Evolutionary conservation across 1,139 yeast genomes (phyloP).

Genomic region (Yamadazyma mexicana): DNA sequence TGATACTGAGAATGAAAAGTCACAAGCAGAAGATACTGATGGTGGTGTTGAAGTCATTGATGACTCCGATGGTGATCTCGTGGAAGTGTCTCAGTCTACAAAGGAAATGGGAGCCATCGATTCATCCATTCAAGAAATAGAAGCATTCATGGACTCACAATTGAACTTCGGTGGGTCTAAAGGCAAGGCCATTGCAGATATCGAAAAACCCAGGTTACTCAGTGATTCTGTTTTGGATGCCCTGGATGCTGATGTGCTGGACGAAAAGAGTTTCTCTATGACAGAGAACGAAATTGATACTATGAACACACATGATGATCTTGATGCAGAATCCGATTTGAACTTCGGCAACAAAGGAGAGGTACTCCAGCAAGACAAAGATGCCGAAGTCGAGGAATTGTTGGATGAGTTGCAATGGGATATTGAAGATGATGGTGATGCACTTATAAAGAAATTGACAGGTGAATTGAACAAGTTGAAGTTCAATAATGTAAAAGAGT

Average conservation of each 20-base stretch:
- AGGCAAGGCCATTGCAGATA: neutral
- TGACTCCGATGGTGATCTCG: slow-evolving; percentile 11
- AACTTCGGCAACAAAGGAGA: slow-evolving; percentile 21
- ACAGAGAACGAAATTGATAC: slow-evolving; percentile 15
- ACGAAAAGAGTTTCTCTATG: slow-evolving; percentile 15
- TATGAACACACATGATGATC: slow-evolving; percentile 10
- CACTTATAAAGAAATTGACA: slow-evolving; percentile 55
- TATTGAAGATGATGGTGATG: slow-evolving; percentile 59
- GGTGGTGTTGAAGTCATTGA: slow-evolving; percentile 6
- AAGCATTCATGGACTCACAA: slow-evolving; percentile 41
- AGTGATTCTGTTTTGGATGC: slow-evolving; percentile 13
- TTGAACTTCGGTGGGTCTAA: slow-evolving; percentile 20
- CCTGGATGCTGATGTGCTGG: slow-evolving; percentile 17
- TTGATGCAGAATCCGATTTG: slow-evolving; percentile 18
- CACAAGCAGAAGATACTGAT: slow-evolving; percentile 22
- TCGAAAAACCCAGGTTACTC: neutral
- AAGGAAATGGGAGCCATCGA: slow-evolving; percentile 16
- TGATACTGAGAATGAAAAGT: slow-evolving; percentile 28
- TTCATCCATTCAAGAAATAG: slow-evolving; percentile 44
- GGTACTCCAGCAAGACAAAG: slow-evolving; percentile 29
- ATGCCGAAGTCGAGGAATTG: slow-evolving; percentile 60
- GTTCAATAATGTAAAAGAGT: slow-evolving; percentile 37
- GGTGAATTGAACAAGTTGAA: slow-evolving; percentile 46
- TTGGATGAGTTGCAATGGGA: slow-evolving; percentile 78
- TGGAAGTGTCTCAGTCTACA: slow-evolving; percentile 8